Base-by-base conservation (phyloP, 768 basidiomycete species). In the Tricholoma furcatifolium region DNA sequence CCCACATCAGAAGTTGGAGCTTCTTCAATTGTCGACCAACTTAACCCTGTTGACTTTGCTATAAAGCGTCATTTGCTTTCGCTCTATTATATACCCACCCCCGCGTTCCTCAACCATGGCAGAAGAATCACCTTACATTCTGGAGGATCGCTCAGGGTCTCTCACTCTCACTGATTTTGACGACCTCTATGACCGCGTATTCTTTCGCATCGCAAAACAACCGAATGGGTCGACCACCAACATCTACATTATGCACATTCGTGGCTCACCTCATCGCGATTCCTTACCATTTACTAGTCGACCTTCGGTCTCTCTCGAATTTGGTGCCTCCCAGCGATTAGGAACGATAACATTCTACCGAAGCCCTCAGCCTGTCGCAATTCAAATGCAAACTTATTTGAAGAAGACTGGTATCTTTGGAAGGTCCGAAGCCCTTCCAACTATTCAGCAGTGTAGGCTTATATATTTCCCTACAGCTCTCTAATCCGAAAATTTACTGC, bases 111-210 rank as follows among this genome's bases (percentile, higher is more conserved):
- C 30, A 31, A 17, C 34, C 21, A 41, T 40, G 21, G 21, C 10
- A 2, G 12, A 32, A 18, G 38, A 17, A 6, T 41, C 27, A 6
- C 39, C 48, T 10, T 49, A 41, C 38, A 32, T 49, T 32, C 48
- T 41, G 17, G 48, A 49, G 17, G 48, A 49, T 41, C 30, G 48
- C 27, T 40, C 48, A 11, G 48, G 48, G 15, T 54, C 47, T 3
- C 53, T 49, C 53, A 70, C 75, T 11, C 67, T 70, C 43, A 77
- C 85, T 1, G 86, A 91, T 73, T 89, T 82, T 56, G 86, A 88
- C 63, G 88, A 91, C 60, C 79, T 88, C 59, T 90, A 89, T 63
- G 88, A 91, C 67, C 81, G 88, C 50, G 69, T 83, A 57, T 89
- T 87, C 71, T 76, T 86, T 46, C 85, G 82, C 53, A 75, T 89